A percentile compares a stretch with the other conserved stretches of the same genome.
Evolutionary conservation across 441 rosid genomes (phyloP).

Genomic region (Populus tomentosa): DNA sequence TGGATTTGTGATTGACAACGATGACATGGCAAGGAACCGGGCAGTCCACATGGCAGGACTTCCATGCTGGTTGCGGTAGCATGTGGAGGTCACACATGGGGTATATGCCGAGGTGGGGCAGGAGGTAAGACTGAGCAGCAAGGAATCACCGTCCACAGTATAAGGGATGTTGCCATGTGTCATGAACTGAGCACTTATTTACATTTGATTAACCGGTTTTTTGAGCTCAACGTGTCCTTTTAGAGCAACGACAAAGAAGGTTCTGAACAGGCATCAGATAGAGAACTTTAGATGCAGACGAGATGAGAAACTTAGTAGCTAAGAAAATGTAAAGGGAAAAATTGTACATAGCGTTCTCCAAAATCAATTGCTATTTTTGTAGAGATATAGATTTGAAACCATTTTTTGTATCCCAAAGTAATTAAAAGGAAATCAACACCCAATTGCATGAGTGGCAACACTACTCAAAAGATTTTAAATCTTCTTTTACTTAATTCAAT

Average conservation of each 20-base stretch:
- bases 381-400: too few species aligned
- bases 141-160: slow-evolving; percentile 44
- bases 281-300: slow-evolving; percentile 7
- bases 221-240: slow-evolving; percentile 53
- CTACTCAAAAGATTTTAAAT: too few species aligned
- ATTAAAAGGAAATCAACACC: too few species aligned
- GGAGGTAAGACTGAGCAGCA: slow-evolving; percentile 56
- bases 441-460: too few species aligned
- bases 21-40: slow-evolving; percentile 13
- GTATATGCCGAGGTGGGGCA: slow-evolving; percentile 66
- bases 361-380: too few species aligned
- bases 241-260: slow-evolving; percentile 25
- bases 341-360: too few species aligned
- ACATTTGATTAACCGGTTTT: slow-evolving; percentile 43
- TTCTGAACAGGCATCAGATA: neutral
- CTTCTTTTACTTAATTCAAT: too few species aligned
- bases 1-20: slow-evolving; percentile 43
- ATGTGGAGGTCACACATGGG: slow-evolving; percentile 51
- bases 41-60: slow-evolving; percentile 18
- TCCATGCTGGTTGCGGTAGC: slow-evolving; percentile 47
- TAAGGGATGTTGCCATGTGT: slow-evolving; percentile 55
- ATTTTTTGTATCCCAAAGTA: too few species aligned
- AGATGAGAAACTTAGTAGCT: neutral
- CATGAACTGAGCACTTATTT: slow-evolving; percentile 68
- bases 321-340: too few species aligned